Conservation (phyloP, 495 filamentous ascomycete species). For the Echria macrotheca region DNA sequence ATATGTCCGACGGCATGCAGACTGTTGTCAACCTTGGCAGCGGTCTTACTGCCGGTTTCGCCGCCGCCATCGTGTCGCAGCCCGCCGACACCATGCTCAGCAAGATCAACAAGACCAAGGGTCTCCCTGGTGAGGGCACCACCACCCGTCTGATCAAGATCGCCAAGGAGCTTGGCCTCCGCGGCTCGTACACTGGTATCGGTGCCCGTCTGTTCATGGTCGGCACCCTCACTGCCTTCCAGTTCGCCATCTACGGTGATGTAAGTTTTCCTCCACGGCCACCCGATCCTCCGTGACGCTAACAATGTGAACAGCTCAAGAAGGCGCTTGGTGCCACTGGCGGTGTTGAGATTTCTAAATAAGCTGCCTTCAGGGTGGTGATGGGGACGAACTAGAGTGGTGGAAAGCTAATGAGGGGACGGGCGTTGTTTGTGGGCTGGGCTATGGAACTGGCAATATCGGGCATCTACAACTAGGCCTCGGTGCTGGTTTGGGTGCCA, state of each 20-base stretch:
- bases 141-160: constrained; percentile 91
- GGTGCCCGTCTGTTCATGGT: constrained; percentile 88
- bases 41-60: constrained; percentile 96
- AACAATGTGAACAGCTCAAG: constrained; percentile 26
- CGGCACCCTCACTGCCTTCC: constrained; percentile 75
- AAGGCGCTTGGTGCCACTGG: constrained; percentile 58
- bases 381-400: neutral
- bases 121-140: constrained; percentile 91
- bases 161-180: constrained; percentile 84
- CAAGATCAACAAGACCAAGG: constrained; percentile 99
- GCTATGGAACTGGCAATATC: neutral
- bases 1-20: constrained; percentile 65
- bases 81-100: constrained; percentile 98
- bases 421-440: neutral
- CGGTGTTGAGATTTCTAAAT: constrained; percentile 70
- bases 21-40: constrained; percentile 90
- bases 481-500: constrained; percentile 4
- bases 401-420: neutral
- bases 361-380: constrained; percentile 19
- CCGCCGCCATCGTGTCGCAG: constrained; percentile 92
- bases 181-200: constrained; percentile 85
- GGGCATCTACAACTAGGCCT: constrained; percentile 1
- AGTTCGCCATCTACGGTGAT: constrained; percentile 92
- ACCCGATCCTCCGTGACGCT: neutral
- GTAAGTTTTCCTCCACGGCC: neutral